Percentiles rank a stretch among this genome's conserved stretches.
Evolutionary conservation across 202 grass and related monocot species (phyloP).

Genomic region (Setaria italica): DNA sequence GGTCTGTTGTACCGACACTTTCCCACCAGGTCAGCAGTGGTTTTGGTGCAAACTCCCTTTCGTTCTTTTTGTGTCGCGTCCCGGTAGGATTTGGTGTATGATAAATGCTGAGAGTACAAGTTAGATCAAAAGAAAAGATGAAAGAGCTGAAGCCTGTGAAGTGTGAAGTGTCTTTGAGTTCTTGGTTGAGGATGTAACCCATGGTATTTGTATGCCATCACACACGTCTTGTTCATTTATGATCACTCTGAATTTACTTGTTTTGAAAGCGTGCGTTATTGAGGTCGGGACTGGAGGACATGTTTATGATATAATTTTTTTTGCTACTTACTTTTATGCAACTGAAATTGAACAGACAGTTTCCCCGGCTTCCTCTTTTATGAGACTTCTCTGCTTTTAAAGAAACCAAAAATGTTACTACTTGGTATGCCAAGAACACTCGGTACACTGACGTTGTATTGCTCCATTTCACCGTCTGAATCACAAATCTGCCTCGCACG

Average conservation of each 20-base stretch:
- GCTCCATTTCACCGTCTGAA: too few relatives aligned
- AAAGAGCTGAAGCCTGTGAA: constrained; percentile 14
- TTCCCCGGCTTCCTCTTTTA: too few relatives aligned
- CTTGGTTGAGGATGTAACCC: constrained; percentile 23
- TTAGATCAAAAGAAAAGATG: constrained; percentile 20
- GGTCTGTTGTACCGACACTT: constrained; percentile 40
- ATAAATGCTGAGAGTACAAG: constrained; percentile 43
- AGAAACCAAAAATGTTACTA: too few relatives aligned
- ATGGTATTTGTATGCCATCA: constrained; percentile 15
- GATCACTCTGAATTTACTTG: constrained; percentile 5
- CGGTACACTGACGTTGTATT: too few relatives aligned
- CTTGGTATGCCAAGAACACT: too few relatives aligned
- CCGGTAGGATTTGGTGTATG: constrained; percentile 36
- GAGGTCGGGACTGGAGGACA: not conserved
- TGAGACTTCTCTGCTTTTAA: too few relatives aligned
- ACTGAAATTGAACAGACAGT: not conserved
- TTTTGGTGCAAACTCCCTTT: constrained; percentile 49
- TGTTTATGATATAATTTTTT: not conserved
- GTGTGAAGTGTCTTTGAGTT: constrained; percentile 19
- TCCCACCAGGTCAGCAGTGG: constrained; percentile 22
- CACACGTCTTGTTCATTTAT: constrained; percentile 4
- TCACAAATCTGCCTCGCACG: too few relatives aligned
- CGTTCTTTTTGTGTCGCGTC: constrained; percentile 42
- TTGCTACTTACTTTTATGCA: not conserved
- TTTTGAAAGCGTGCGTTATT: not conserved